Conservation (phyloP, 1,139 yeast species). For the Lodderomyces theae region DNA sequence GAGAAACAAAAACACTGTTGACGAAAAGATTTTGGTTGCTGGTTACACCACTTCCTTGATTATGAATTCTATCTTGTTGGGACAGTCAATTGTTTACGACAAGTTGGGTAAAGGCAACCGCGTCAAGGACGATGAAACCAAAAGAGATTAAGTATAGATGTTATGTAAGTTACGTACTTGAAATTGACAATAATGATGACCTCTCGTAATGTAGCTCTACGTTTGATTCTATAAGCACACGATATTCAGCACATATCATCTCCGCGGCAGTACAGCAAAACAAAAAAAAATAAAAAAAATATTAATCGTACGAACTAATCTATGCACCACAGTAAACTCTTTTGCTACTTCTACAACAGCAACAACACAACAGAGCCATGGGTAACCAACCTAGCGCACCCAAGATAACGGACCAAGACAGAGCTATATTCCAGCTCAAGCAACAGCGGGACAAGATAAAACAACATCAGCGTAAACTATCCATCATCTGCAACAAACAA, state of each 20-base stretch:
- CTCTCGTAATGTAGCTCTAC: too few relatives aligned
- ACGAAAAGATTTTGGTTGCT: slow-evolving; percentile 32
- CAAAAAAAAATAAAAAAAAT: not conserved
- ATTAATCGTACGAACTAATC: not conserved
- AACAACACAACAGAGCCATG: slow-evolving; percentile 21
- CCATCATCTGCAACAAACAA: slow-evolving; percentile 55
- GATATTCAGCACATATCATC: too few relatives aligned
- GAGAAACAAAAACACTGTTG: slow-evolving; percentile 13
- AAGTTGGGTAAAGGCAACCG: slow-evolving; percentile 14
- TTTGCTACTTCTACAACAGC: too few relatives aligned
- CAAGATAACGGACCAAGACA: slow-evolving; percentile 76
- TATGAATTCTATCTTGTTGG: slow-evolving; percentile 33
- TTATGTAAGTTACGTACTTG: too few relatives aligned
- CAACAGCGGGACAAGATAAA: slow-evolving; percentile 81
- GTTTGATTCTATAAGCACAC: too few relatives aligned
- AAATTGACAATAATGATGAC: too few relatives aligned
- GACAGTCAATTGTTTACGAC: slow-evolving; percentile 31
- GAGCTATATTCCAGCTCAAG: slow-evolving; percentile 81
- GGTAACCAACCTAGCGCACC: slow-evolving; percentile 49
- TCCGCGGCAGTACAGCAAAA: too few relatives aligned
- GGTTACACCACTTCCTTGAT: slow-evolving; percentile 36
- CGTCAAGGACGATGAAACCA: slow-evolving; percentile 7
- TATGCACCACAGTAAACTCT: not conserved
- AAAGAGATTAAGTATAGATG: slow-evolving; percentile 1
- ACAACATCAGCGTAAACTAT: slow-evolving; percentile 67